Base-by-base conservation (phyloP, 202 grass and related monocot species). In the Setaria viridis region DNA sequence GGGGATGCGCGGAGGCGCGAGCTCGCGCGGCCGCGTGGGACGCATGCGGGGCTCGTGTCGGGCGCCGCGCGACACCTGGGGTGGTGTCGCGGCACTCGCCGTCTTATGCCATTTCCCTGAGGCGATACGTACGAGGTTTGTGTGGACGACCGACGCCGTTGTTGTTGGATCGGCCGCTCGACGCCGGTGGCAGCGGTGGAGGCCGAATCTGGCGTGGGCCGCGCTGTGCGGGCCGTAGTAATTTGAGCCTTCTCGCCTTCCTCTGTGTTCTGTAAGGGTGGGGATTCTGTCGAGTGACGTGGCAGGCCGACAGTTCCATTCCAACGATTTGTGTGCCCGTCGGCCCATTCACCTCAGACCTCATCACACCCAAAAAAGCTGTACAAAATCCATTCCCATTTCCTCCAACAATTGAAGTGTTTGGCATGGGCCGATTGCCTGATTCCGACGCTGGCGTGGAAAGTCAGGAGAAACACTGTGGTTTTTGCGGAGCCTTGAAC, bases 61-160 rank as follows among this genome's bases (percentile, higher is more conserved):
- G 80, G 21, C 2, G 41, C 34, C 41, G 68, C 2, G 70, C 16
- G 89, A 94, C 94, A 92, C 89, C 89, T 97, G 94, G 79, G 79
- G 32, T 16, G 81, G 8, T 6, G 62, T 34, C 54, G 71, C 65
- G 69, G 70, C 67, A 50, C 42, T 59, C 49, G 51, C 60, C 56
- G 67, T 62, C 68, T 72, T 48, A 65, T 25, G 65, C 20, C 41
- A 45, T 62, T 66, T 48, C 39, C 62, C 21, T 9, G 13, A 63
- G 93, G 91, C 88, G 88, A 87, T 93, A 91, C 37, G 57, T 72
- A 85, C 90, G 92, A 94, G 93, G 86, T 85, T 16, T 4, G 39
- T 32, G 16, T 55, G 79, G 88, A 54, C 48, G 66, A 1, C n/a
- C 30, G 45, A 11, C 39, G 5, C 82, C 33, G 48, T 62, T 5